A percentile compares a stretch with the other conserved stretches of the same genome.
phyloP scores from a whole-genome alignment of 768 basidiomycete species.

The Wakefieldia striispora region DNA sequence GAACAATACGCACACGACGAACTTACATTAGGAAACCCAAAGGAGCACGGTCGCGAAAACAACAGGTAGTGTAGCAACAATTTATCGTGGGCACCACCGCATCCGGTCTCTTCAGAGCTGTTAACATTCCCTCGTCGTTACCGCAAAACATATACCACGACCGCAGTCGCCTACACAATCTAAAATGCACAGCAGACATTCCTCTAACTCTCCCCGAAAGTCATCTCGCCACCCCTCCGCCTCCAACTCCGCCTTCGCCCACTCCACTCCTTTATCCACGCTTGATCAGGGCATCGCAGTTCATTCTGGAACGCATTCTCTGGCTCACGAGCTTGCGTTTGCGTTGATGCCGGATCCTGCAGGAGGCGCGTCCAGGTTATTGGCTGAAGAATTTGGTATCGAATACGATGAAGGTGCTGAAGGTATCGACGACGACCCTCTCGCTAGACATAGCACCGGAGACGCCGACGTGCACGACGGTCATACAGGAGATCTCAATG shows the following conservation, averaged over 20 bases:
- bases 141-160: conserved; percentile 12
- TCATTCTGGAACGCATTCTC: conserved; percentile 49
- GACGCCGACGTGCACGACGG: conserved; percentile 28
- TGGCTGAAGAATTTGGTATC: conserved; percentile 87
- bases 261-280: conserved; percentile 30
- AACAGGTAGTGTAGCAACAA: conserved; percentile 6
- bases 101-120: conserved; percentile 14
- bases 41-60: conserved; percentile 4
- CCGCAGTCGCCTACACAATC: background rate
- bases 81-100: background rate
- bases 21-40: conserved; percentile 2
- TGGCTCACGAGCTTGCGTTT: conserved; percentile 84
- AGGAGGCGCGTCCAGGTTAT: conserved; percentile 61
- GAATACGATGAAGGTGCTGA: conserved; percentile 88
- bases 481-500: conserved; percentile 27
- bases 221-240: conserved; percentile 30
- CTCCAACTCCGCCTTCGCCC: conserved; percentile 16
- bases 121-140: conserved; percentile 5
- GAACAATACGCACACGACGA: conserved; percentile 13
- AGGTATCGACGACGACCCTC: conserved; percentile 52
- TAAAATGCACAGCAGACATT: conserved; percentile 28
- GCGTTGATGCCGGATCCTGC: conserved; percentile 88
- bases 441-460: conserved; percentile 28
- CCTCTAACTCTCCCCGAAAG: conserved; percentile 29
- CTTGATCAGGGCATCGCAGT: conserved; percentile 31